Base-by-base conservation (phyloP, 768 basidiomycete genomes). In the Naganishia antarctica region DNA sequence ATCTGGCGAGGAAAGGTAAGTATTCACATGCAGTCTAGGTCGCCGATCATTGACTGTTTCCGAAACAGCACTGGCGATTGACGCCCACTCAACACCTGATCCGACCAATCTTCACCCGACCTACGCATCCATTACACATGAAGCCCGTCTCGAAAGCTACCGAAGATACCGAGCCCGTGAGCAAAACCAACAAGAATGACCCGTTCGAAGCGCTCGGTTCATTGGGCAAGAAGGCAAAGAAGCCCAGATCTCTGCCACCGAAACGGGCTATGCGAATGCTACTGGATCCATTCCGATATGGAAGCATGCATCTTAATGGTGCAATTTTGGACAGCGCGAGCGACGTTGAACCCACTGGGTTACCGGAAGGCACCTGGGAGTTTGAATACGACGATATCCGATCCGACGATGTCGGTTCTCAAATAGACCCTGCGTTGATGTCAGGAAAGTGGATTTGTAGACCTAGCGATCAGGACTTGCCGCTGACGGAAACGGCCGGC, bases 101-200 rank as follows among this genome's bases (percentile, higher is more conserved):
- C 23, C 69, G 76, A 53, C 76, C 76, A 18, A 65, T 77, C n/a
- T 61, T 63, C 29, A 68, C 75, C 6, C 70, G 74, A 48, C 76
- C 76, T 1, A 65, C 67, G 12, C 76, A 73, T 66, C 71, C 76
- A 12, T 44, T 74, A 13, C 70, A 50, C 29, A 40, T 43, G 28
- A 53, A 50, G n/a, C 61, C 61, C 29, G 45, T 64, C 21, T 46
- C 28, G 21, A 48, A 7, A 29, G 43, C 53, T 61, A 31, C 32
- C 5, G 34, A 57, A 29, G 40, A 28, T 34, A 23, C 11, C 45
- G 8, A 50, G 3, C 23, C 49, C 13, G 11, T 45, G n/a, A 16
- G 21, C 8, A 29, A 21, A 21, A 11, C 45, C 3, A 28, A 23
- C 21, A 57, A 41, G 37, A n/a, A 11, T 2, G 37, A 57, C 31